These are phyloP conservation scores for Ophiostoma piceae DNA, from an alignment of 2,329 filamentous ascomycete species.

Conservation along the genomic window DNA sequence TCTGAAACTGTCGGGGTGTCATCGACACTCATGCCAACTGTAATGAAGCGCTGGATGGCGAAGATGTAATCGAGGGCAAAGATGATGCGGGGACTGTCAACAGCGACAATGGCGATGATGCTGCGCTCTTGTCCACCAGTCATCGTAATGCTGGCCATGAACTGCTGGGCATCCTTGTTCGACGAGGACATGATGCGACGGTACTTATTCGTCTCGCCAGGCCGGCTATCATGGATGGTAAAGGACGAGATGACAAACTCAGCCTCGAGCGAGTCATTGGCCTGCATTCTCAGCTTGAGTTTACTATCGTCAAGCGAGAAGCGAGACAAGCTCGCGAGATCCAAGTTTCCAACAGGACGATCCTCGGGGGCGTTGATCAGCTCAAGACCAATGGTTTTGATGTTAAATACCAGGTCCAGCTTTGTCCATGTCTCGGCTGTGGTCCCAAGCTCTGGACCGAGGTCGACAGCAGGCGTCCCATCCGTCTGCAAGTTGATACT, in stretches of 20 bases:
- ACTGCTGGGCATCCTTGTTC: constrained; percentile 91
- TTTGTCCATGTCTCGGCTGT: constrained; percentile 78
- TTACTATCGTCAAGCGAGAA: constrained; percentile 93
- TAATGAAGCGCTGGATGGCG: constrained; percentile 77
- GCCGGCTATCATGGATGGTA: constrained; percentile 88
- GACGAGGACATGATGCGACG: constrained; percentile 96
- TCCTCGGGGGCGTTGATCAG: constrained; percentile 71
- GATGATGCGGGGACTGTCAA: constrained; percentile 92
- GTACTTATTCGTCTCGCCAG: constrained; percentile 87
- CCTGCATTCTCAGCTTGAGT: constrained; percentile 87
- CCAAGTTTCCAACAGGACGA: constrained; percentile 71
- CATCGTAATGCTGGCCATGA: constrained; percentile 96
- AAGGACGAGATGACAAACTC: constrained; percentile 92
- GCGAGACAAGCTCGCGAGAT: constrained; percentile 77
- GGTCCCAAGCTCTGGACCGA: constrained; percentile 65
- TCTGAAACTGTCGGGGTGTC: constrained; percentile 42
- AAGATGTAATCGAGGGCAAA: constrained; percentile 95
- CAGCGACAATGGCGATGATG: constrained; percentile 83
- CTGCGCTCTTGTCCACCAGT: constrained; percentile 75
- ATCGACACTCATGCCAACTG: constrained; percentile 63
- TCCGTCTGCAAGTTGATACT: constrained; percentile 30
- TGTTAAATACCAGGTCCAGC: constrained; percentile 84
- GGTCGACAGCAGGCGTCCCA: constrained; percentile 37
- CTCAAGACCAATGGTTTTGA: constrained; percentile 82
- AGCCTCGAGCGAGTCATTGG: constrained; percentile 83